Evolutionary conservation across 495 filamentous ascomycete genomes (phyloP), one percentile per base, ranked within the genome.

Genomic region (Aspergillus incahuasiensis): DNA sequence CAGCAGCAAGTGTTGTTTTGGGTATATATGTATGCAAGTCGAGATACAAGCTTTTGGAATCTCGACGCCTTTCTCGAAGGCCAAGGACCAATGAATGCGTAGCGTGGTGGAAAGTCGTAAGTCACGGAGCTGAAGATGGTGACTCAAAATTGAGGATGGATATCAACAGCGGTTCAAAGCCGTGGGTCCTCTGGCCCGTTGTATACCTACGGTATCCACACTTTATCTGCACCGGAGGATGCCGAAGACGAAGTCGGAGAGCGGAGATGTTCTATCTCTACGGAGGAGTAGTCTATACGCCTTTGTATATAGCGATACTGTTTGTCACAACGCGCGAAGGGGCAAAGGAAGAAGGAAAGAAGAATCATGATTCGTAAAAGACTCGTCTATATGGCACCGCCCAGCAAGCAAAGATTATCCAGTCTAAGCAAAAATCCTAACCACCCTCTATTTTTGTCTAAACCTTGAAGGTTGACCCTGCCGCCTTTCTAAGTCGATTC

Each of bases 401-500:
- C 21, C 5, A 22, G 42, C 8, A 20, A n/a, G 28, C n/a, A 16
- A 41, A 41, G 2, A 19, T 5, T 0, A 28, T 4, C 25, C 25
- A 8, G 25, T 4, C 13, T 2, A 35, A 35, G 12, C 32, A 35
- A 35, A 9, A 30, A 30, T 9, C 28, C 28, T 5, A 9, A 35
- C 6, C 12, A 5, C 38, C 38, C 5, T 40, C 38, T 21, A 45
- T 16, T 34, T 34, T 54, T 24, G 56, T 57, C 65, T 50, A 79
- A 20, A 68, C 66, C 48, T 65, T 63, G 38, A 79, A 60, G 56
- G 75, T 74, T 25, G 66, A 59, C 28, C 78, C 79, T 41, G 94
- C 91, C 32, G 92, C 92, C 74, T 97, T 97, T 45, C 94, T 76
- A 7, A 97, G 72, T 59, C 92, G 78, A 65, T 98, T 98, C 95